Conservation (phyloP, 306 rosid genomes). For the barrel medic (Medicago truncatula) region MtrunA17r5.0-ANR NC_053046.1:25092501-25093000, state of each 20-base stretch:
- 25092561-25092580: conserved; percentile 6
- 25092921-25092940: not conserved
- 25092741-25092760: conserved; percentile 24
- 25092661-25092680: not conserved
- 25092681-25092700: not conserved
- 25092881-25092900: not conserved
- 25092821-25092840: conserved; percentile 1
- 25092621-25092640: not conserved
- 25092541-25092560: not conserved
- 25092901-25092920: not conserved
- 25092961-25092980: not conserved
- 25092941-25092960: not conserved
- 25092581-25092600: not conserved
- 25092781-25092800: conserved; percentile 35
- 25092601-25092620: not conserved
- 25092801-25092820: conserved; percentile 5
- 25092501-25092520: conserved; percentile 3
- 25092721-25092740: not conserved
- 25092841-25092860: not conserved
- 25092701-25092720: not conserved
- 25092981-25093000: not conserved
- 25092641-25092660: not conserved
- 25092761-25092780: not conserved
- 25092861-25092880: too few species aligned
- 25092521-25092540: not conserved